phyloP scores from a whole-genome alignment of 257 asterid genomes.

The Capsicum baccatum region DNA sequence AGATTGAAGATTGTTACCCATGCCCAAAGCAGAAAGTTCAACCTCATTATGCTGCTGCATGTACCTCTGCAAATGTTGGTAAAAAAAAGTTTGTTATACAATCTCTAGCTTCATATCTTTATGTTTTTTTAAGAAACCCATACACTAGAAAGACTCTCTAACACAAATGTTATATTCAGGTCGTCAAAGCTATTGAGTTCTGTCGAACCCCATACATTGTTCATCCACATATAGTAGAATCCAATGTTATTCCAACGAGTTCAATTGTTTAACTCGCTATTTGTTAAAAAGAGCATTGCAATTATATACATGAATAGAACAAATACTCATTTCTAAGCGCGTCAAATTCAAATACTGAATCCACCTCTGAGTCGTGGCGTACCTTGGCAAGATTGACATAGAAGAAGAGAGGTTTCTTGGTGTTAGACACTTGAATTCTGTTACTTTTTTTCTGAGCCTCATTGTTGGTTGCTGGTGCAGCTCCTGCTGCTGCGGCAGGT shows the following conservation, averaged over 20 bases:
- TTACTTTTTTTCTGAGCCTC: constrained; percentile 51
- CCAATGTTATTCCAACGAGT: not conserved
- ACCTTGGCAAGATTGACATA: constrained; percentile 72
- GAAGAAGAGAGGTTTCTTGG: constrained; percentile 68
- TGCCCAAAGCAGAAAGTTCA: constrained; percentile 97
- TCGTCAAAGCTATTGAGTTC: not conserved
- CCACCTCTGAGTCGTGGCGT: not conserved
- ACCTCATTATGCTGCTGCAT: constrained; percentile 92
- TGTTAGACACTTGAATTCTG: constrained; percentile 66
- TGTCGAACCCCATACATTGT: not conserved
- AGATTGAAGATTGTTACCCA: constrained; percentile 62
- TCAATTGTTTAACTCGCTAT: not conserved
- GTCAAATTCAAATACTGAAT: not conserved
- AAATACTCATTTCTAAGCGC: not conserved
- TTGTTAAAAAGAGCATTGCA: not conserved
- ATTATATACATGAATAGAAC: too few relatives aligned
- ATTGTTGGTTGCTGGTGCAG: constrained; percentile 26
- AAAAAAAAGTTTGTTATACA: not conserved
- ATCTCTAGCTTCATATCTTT: not conserved
- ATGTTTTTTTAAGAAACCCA: not conserved
- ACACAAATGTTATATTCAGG: not conserved
- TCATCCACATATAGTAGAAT: not conserved
- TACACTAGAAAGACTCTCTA: not conserved
- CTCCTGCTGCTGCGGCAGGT: not conserved
- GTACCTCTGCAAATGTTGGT: constrained; percentile 64